These are phyloP conservation scores for Candida pseudoviswanathii DNA, from an alignment of 1,139 yeast species.

Conservation along the genomic window DNA sequence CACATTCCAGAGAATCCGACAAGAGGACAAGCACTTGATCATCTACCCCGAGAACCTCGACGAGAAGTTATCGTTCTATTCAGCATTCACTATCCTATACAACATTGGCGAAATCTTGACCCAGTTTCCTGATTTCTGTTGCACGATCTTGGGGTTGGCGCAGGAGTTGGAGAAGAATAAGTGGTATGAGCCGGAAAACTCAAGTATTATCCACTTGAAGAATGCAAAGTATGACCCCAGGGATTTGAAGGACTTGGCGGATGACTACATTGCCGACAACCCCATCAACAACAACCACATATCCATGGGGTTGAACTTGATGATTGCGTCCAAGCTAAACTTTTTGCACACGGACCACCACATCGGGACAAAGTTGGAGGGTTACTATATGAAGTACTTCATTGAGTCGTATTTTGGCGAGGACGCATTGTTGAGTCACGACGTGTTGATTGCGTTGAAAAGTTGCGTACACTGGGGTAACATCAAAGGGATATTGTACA, in stretches of 20 bases:
- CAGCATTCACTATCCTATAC: conserved; percentile 46
- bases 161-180: conserved; percentile 47
- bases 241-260: conserved; percentile 20
- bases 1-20: conserved; percentile 50
- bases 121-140: conserved; percentile 45
- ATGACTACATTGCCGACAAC: conserved; percentile 13
- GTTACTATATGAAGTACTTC: conserved; percentile 43
- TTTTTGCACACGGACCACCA: conserved; percentile 62
- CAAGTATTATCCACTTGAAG: conserved; percentile 42
- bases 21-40: conserved; percentile 54
- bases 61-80: conserved; percentile 40
- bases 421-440: conserved; percentile 41
- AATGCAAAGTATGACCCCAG: conserved; percentile 35
- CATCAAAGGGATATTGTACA: conserved; percentile 49
- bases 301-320: conserved; percentile 43
- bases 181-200: conserved; percentile 54
- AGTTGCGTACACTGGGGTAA: conserved; percentile 62
- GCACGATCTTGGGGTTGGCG: conserved; percentile 54
- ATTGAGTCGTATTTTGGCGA: conserved; percentile 45
- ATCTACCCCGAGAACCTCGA: conserved; percentile 38
- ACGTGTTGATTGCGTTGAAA: conserved; percentile 51
- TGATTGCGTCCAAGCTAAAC: conserved; percentile 52
- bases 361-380: conserved; percentile 52
- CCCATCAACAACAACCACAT: conserved; percentile 35
- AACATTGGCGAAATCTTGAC: conserved; percentile 38